Conservation (phyloP, 2,329 filamentous ascomycete species). For the Aspergillus tubingensis region DNA sequence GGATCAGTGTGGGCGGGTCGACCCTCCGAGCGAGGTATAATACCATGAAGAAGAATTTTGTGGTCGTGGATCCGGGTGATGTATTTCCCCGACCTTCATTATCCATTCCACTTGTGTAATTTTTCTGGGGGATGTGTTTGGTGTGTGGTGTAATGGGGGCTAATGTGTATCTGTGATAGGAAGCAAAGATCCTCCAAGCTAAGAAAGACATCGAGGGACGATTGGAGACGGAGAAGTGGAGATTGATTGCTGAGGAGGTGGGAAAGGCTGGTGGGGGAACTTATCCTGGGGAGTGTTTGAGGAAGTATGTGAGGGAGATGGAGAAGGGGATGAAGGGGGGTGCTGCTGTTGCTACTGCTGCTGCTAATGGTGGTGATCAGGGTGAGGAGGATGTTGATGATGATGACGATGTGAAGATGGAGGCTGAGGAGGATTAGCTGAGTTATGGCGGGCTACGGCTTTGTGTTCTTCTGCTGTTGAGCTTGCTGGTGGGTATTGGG, state of each 20-base stretch:
- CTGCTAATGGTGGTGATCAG: no score
- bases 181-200: conserved; percentile 32
- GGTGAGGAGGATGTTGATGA: no score
- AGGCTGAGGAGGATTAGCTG: no score
- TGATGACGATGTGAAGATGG: no score
- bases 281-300: conserved; percentile 41
- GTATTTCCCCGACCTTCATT: conserved; percentile 17
- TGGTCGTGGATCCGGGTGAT: conserved; percentile 38
- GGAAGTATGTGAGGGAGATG: conserved; percentile 34
- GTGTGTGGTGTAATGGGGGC: no score
- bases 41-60: conserved; percentile 44
- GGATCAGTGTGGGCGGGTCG: conserved; percentile 33
- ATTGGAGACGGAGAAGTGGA: conserved; percentile 45
- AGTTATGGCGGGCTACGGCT: no score
- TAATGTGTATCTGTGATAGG: conserved; percentile 18
- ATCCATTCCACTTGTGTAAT: no score
- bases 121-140: no score
- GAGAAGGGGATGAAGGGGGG: background rate
- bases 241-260: conserved; percentile 36
- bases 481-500: no score
- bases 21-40: conserved; percentile 44
- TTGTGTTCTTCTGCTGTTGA: no score
- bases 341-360: no score
- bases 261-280: conserved; percentile 31
- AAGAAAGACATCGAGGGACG: conserved; percentile 44